Evolutionary conservation across 345 rosid species (phyloP), one percentile per base, ranked within the genome.

Genomic region (Brassica napus): DNA sequence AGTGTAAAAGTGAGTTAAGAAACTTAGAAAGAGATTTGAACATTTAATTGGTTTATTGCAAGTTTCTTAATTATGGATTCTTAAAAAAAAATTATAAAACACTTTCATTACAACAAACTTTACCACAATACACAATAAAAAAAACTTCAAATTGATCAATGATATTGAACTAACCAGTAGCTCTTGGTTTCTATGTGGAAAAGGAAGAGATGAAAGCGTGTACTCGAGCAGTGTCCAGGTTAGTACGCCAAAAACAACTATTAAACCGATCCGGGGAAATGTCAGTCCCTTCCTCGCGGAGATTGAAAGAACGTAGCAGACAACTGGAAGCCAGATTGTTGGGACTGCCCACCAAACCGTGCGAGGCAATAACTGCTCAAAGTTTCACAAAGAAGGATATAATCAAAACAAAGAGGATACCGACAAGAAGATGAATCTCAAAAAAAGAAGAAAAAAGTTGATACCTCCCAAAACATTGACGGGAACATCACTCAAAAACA

Each of bases 301-400:
- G 81, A 84, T 76, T 55, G 88, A 85, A 86, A 90, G 70, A 63
- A 57, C 84, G 74, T 85, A 93, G 85, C 85, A 85, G 34, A 91
- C 88, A 77, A 92, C 90, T 37, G 98, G 98, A 39, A 94, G 83
- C 98, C 98, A 94, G 81, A 94, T 89, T 24, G 77, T 77, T 69
- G 99, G 99, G 82, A 96, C 85, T 8, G 91, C 99, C 92, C 97
- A 93, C 99, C 99, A 96, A 65, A 88, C 91, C 5, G 99, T 96
- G 65, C 82, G 88, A 58, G 99, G 93, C 82, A 93, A 85, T 85
- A 87, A 88, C 99, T 96, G 90, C 79, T 75, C 64, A 23, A 23
- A 76, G 14, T 32, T 28, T 30, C 55, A 54, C 14, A 42, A 55
- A 14, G 55, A 21, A 12, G 1, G 7, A 31, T 47, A 44, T 31